Evolutionary conservation across 768 basidiomycete species (phyloP).

Genomic region (Phaffia tasmanica): DNA sequence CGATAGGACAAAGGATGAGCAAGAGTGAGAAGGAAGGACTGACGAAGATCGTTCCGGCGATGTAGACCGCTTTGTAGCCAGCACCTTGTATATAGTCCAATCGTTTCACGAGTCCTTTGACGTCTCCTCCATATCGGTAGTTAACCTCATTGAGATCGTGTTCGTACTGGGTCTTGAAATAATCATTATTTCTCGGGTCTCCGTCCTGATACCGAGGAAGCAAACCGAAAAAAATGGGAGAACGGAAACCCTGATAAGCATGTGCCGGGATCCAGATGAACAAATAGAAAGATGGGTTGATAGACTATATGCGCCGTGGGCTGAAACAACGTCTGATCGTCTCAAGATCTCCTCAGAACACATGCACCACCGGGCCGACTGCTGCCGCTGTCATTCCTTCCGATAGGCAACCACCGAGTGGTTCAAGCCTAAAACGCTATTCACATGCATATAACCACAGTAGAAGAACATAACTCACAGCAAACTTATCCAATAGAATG

Average conservation of each 20-base stretch:
- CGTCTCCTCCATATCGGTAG: conserved; percentile 77
- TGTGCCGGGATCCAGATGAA: not conserved
- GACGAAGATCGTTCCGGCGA: conserved; percentile 85
- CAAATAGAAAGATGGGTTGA: not conserved
- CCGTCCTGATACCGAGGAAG: conserved; percentile 46
- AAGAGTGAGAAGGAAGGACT: conserved; percentile 35
- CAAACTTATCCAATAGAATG: conserved; percentile 73
- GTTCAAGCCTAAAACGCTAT: not conserved
- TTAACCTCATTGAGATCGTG: conserved; percentile 80
- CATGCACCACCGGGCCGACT: not conserved
- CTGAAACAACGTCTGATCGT: too few relatives aligned
- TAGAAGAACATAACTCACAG: conserved; percentile 33
- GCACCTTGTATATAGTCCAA: conserved; percentile 84
- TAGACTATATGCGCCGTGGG: not conserved
- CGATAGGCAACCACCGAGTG: not conserved
- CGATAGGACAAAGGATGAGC: not conserved
- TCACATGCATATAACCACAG: not conserved
- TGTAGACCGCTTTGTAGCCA: conserved; percentile 73
- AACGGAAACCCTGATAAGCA: not conserved
- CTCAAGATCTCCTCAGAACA: too few relatives aligned
- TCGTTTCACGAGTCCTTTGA: conserved; percentile 59
- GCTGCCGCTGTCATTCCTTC: not conserved
- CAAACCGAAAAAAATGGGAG: not conserved
- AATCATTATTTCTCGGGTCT: conserved; percentile 84
- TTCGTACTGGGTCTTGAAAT: conserved; percentile 65